phyloP scores from a whole-genome alignment of 805 yeast genomes.

The Lachancea fermentati region DNA sequence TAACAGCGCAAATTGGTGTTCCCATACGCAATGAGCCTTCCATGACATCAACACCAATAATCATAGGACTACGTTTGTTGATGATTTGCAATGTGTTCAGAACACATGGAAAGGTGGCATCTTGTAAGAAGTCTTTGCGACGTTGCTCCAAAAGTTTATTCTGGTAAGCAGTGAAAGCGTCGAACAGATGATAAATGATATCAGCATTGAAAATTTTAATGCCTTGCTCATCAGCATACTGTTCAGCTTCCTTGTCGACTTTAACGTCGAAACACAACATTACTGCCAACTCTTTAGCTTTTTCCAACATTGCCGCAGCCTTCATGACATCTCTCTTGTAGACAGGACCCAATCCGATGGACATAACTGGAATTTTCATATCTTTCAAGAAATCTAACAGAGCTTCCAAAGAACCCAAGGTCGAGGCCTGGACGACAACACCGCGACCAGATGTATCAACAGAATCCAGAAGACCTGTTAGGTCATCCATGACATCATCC shows the following conservation, averaged over 20 bases:
- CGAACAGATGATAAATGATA: conserved; percentile 93
- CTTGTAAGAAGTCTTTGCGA: conserved; percentile 80
- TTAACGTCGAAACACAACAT: conserved; percentile 98
- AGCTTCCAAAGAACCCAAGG: conserved; percentile 97
- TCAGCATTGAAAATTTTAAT: conserved; percentile 93
- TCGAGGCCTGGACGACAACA: conserved; percentile 97
- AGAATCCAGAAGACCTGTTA: conserved; percentile 88
- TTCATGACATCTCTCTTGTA: conserved; percentile 97
- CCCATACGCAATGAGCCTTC: conserved; percentile 90
- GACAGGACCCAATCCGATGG: conserved; percentile 97
- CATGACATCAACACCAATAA: conserved; percentile 94
- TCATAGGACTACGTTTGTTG: conserved; percentile 98
- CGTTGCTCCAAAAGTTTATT: conserved; percentile 79
- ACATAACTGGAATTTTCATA: conserved; percentile 99
- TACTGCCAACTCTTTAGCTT: conserved; percentile 92
- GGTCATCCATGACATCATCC: conserved; percentile 99
- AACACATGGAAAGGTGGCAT: conserved; percentile 93
- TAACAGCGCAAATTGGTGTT: conserved; percentile 93
- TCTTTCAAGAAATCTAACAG: conserved; percentile 93
- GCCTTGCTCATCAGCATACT: conserved; percentile 90
- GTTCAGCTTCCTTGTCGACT: conserved; percentile 97
- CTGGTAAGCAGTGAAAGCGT: conserved; percentile 90
- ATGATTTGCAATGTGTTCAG: conserved; percentile 91
- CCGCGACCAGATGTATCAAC: conserved; percentile 95
- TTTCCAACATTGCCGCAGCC: conserved; percentile 94